Percentiles rank a stretch among this genome's conserved stretches.
Conservation (phyloP, 164 flowering plant species). For the Liriodendron chinense region DNA sequence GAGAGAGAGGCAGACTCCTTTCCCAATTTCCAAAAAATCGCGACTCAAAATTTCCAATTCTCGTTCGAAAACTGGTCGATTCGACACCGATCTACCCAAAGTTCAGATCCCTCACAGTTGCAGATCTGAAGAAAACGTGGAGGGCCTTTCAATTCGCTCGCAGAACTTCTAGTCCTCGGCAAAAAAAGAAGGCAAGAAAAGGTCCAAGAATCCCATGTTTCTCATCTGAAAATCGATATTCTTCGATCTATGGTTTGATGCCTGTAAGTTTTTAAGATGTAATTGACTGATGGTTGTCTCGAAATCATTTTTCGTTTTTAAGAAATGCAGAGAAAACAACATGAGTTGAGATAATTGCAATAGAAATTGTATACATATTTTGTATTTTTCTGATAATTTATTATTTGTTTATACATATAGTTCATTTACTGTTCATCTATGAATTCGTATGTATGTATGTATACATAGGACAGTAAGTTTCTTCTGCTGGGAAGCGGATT, state of each 20-base stretch:
- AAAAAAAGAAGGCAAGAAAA: background rate
- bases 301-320: too few relatives aligned
- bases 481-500: too few relatives aligned
- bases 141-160: background rate
- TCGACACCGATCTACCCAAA: background rate
- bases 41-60: background rate
- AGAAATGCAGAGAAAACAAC: too few relatives aligned
- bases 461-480: too few relatives aligned
- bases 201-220: background rate
- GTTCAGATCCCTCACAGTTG: background rate
- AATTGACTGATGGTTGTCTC: background rate
- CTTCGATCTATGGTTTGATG: background rate
- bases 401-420: too few relatives aligned
- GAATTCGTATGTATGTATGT: too few relatives aligned
- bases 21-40: background rate
- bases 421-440: too few relatives aligned
- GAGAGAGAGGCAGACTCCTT: too few relatives aligned
- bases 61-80: background rate
- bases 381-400: too few relatives aligned
- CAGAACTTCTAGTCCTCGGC: background rate
- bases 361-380: too few relatives aligned
- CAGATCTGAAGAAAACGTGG: background rate
- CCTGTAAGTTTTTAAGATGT: background rate
- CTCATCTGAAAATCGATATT: background rate
- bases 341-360: too few relatives aligned